Evolutionary conservation across 2,329 filamentous ascomycete genomes (phyloP).

Genomic region (Geosmithia flava): DNA sequence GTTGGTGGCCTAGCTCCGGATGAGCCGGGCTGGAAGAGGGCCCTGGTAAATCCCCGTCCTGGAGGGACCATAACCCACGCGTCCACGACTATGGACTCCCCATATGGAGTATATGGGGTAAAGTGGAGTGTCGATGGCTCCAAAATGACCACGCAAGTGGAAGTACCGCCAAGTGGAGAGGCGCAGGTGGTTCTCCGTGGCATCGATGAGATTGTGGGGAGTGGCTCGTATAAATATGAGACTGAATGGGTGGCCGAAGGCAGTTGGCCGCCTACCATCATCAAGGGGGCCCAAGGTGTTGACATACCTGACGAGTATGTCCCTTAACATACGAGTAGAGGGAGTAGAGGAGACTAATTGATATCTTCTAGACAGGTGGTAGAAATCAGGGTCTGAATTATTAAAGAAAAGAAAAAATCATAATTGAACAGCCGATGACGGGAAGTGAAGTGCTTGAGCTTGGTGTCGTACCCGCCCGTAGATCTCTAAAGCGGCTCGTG

Average conservation of each 20-base stretch:
- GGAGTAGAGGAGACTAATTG: no score
- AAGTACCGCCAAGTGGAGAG: conserved; percentile 8
- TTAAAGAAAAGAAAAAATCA: no score
- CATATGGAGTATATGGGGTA: conserved; percentile 15
- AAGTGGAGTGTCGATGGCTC: conserved; percentile 14
- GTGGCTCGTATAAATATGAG: neutral
- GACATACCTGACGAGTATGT: no score
- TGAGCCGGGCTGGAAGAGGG: conserved; percentile 25
- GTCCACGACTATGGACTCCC: conserved; percentile 13
- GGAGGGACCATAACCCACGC: conserved; percentile 21
- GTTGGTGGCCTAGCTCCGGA: conserved; percentile 26
- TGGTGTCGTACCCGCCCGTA: no score
- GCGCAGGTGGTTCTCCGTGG: conserved; percentile 2
- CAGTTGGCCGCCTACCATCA: neutral
- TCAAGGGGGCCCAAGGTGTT: neutral
- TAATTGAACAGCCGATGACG: no score
- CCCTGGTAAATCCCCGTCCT: conserved; percentile 20
- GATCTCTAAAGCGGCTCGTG: no score
- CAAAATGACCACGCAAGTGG: conserved; percentile 7
- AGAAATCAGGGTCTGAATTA: no score
- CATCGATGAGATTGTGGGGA: neutral
- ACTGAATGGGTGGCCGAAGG: neutral
- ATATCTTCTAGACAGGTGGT: no score
- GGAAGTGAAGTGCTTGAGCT: no score
- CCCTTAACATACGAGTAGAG: no score